These are phyloP conservation scores for Clavulina sp. DNA, from an alignment of 768 basidiomycete genomes.

Conservation along the genomic window DNA sequence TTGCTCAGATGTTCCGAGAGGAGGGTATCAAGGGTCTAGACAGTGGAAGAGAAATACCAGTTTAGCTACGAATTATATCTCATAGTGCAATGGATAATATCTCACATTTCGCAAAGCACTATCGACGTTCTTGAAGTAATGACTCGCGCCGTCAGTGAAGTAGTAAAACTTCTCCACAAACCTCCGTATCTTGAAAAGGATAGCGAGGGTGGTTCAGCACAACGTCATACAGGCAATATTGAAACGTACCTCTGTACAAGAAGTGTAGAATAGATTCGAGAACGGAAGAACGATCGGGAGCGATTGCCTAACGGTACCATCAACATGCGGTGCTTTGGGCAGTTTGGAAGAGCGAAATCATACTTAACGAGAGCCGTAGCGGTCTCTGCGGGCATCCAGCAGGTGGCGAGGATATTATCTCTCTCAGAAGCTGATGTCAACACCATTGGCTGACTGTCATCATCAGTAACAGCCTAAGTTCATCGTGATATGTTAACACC, in stretches of 20 bases:
- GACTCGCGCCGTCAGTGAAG: conserved; percentile 87
- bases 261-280: conserved; percentile 90
- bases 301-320: conserved; percentile 26
- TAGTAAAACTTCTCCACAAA: conserved; percentile 94
- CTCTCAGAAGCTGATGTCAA: conserved; percentile 37
- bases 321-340: background rate
- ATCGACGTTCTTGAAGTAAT: conserved; percentile 82
- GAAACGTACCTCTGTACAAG: conserved; percentile 61
- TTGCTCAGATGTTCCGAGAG: conserved; percentile 60
- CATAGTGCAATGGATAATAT: background rate
- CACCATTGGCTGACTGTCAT: conserved; percentile 61
- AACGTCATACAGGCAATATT: background rate
- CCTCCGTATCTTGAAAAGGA: conserved; percentile 43
- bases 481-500: background rate
- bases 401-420: conserved; percentile 54
- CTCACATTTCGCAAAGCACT: conserved; percentile 73
- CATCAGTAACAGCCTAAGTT: conserved; percentile 9
- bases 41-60: background rate
- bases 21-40: conserved; percentile 74
- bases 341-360: conserved; percentile 6
- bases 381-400: conserved; percentile 66
- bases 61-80: background rate
- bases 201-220: background rate
- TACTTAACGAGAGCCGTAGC: conserved; percentile 41
- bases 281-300: conserved; percentile 71